These are phyloP conservation scores for Penicillium glabrum DNA, from an alignment of 2,329 filamentous ascomycete species.

Conservation along the genomic window DNA sequence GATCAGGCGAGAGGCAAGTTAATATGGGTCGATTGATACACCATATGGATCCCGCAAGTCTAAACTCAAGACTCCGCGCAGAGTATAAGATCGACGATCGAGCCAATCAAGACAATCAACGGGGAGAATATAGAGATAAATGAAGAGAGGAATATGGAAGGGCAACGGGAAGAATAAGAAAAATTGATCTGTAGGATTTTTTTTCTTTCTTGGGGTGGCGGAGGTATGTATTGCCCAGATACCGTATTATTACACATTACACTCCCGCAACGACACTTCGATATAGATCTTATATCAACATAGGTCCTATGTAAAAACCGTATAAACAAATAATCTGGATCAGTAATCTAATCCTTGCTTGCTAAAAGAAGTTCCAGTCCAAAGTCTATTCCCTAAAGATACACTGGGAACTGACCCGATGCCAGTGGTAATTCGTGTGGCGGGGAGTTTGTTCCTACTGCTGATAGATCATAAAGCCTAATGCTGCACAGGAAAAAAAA, in stretches of 20 bases:
- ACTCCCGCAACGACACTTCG: background rate
- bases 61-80: background rate
- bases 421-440: slow-evolving; percentile 20
- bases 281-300: background rate
- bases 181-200: slow-evolving; percentile 4
- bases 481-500: slow-evolving; percentile 3
- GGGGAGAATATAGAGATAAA: background rate
- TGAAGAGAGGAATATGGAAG: background rate
- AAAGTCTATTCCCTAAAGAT: background rate
- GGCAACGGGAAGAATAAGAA: background rate
- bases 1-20: background rate
- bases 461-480: slow-evolving; percentile 26
- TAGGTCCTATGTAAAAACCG: no score
- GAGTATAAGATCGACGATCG: slow-evolving; percentile 2
- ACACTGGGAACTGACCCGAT: slow-evolving; percentile 6
- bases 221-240: background rate
- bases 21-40: slow-evolving; percentile 3
- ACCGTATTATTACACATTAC: slow-evolving; percentile 3
- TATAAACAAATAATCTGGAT: background rate
- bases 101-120: background rate
- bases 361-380: background rate
- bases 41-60: slow-evolving; percentile 1
- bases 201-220: background rate
- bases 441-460: slow-evolving; percentile 13
- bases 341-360: background rate